Conservation (phyloP, 2,329 filamentous ascomycete species). For the Colletotrichum falcatum region DNA sequence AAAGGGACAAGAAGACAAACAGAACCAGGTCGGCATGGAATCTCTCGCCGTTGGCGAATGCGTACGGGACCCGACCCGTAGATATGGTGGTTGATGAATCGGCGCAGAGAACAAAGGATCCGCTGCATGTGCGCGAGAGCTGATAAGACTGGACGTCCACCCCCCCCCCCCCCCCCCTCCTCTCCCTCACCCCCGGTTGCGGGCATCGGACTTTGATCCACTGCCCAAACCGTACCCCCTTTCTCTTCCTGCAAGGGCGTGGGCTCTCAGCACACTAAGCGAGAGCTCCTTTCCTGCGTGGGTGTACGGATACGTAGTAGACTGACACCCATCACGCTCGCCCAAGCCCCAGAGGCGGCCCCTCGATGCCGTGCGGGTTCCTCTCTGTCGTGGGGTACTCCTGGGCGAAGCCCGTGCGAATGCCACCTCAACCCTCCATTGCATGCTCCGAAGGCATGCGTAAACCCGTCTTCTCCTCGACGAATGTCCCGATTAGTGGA, state of each 20-base stretch:
- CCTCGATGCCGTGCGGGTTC: conserved; percentile 13
- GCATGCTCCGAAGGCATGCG: not conserved
- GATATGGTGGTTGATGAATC: not conserved
- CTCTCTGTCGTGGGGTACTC: not conserved
- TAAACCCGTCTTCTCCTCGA: not conserved
- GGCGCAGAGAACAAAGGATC: not conserved
- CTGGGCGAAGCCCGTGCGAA: conserved; percentile 30
- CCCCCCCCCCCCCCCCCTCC: too few relatives aligned
- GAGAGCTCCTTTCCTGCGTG: too few relatives aligned
- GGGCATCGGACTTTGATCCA: conserved; percentile 13
- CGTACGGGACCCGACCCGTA: not conserved
- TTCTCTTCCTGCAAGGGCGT: conserved; percentile 4
- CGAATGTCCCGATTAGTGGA: not conserved
- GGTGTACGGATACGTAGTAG: too few relatives aligned
- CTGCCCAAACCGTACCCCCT: conserved; percentile 27
- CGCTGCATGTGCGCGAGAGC: not conserved
- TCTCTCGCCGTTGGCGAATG: not conserved
- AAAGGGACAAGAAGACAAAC: not conserved
- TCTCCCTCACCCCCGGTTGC: too few relatives aligned
- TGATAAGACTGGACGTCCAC: conserved; percentile 1
- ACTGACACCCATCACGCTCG: conserved; percentile 10
- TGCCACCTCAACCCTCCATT: conserved; percentile 22
- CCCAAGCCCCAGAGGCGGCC: not conserved
- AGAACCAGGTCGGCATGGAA: not conserved
- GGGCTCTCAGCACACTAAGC: not conserved